Conservation (phyloP, 1,284 basidiomycete genomes). For the Laetiporus sulphureus region DNA sequence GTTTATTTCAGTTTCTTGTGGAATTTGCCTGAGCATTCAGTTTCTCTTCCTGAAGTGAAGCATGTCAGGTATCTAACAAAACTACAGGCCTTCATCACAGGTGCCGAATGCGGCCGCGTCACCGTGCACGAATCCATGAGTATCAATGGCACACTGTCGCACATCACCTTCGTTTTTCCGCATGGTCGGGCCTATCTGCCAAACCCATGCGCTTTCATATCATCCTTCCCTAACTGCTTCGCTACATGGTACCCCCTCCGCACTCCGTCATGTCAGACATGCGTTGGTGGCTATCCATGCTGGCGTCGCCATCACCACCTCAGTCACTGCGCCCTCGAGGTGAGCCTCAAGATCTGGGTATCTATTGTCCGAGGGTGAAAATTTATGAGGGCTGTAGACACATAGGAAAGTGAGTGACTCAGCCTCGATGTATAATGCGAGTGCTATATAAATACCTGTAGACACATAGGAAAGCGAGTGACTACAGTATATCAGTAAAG, state of each 20-base stretch:
- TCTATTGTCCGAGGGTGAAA: too few species aligned
- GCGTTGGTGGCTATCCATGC: not conserved
- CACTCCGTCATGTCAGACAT: not conserved
- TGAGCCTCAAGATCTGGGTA: not conserved
- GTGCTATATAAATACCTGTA: too few species aligned
- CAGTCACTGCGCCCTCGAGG: not conserved
- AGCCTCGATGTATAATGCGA: too few species aligned
- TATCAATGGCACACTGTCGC: not conserved
- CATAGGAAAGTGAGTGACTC: too few species aligned
- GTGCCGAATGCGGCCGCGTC: not conserved
- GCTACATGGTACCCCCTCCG: not conserved
- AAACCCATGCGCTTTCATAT: not conserved
- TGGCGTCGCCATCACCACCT: not conserved
- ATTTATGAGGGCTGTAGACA: too few species aligned
- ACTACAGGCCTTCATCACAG: not conserved
- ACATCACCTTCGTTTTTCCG: not conserved
- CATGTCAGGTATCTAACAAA: not conserved
- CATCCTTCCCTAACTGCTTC: not conserved
- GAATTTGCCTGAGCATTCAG: not conserved
- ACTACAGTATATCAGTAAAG: too few species aligned
- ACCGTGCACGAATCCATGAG: not conserved
- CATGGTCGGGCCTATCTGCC: not conserved
- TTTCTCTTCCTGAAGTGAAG: not conserved
- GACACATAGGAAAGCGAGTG: too few species aligned
- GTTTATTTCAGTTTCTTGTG: not conserved